Conservation (phyloP, 1,139 yeast genomes). For the Blastobotrys proliferans region DNA sequence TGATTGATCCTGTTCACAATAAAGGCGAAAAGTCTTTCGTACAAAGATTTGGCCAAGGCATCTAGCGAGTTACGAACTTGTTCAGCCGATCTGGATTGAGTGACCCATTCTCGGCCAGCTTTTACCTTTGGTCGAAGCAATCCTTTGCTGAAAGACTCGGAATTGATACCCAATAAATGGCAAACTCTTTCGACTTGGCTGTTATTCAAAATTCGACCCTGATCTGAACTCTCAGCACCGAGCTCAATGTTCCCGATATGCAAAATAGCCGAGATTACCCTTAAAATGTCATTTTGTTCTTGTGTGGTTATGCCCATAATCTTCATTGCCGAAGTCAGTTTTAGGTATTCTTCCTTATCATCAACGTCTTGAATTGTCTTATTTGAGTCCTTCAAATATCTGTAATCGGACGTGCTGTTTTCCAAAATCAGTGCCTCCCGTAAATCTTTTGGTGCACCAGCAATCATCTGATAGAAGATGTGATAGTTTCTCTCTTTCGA, state of each 20-base stretch:
- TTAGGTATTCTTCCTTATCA: constrained; percentile 64
- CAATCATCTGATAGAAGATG: constrained; percentile 79
- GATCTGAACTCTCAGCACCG: constrained; percentile 63
- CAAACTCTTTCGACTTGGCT: constrained; percentile 55
- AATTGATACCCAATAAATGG: constrained; percentile 60
- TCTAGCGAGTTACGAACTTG: constrained; percentile 83
- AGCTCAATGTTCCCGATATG: constrained; percentile 85
- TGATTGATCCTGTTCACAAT: constrained; percentile 74
- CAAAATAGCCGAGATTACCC: constrained; percentile 68
- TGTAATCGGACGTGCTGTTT: constrained; percentile 42
- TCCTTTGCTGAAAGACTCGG: constrained; percentile 51
- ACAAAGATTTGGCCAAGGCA: constrained; percentile 81
- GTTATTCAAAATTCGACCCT: constrained; percentile 61
- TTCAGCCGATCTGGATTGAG: constrained; percentile 70
- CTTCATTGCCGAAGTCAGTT: constrained; percentile 60
- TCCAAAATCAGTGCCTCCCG: constrained; percentile 48
- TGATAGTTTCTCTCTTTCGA: constrained; percentile 83
- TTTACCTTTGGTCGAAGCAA: constrained; percentile 78
- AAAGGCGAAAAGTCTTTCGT: constrained; percentile 77
- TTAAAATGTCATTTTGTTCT: constrained; percentile 59
- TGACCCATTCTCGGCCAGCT: constrained; percentile 86
- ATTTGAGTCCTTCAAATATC: constrained; percentile 57
- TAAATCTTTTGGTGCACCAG: constrained; percentile 56
- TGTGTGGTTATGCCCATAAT: constrained; percentile 63
- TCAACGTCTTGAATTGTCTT: constrained; percentile 63